Base-by-base conservation (phyloP, 2,329 filamentous ascomycete genomes). In the Lecanoromycetidae sp. region DNA sequence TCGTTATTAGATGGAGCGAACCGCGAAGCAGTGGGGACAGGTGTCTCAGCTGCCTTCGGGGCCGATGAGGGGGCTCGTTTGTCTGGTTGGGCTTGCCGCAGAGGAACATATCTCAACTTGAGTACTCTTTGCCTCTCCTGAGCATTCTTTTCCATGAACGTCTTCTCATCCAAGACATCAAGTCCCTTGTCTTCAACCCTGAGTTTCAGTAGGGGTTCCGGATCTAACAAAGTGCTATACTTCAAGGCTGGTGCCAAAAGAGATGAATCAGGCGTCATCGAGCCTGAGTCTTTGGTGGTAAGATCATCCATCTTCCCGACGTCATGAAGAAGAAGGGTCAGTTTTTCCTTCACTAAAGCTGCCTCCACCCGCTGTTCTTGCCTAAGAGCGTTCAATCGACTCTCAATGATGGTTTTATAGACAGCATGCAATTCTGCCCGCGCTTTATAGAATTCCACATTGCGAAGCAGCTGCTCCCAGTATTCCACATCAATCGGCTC, bases 401-500 rank as follows among this genome's bases (percentile, higher is more conserved):
- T 80, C 48, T 79, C 76, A 52, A 83, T 75, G 52, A 95, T 84
- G 10, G 77, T 77, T 54, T 85, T 79, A 55, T 82, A 88, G 13
- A 95, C 80, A 52, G 77, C 80, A 55, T 79, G 80, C 44, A 98
- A 67, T 62, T 82, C 87, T 2, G 87, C 87, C 62, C 85, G 87
- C 27, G 91, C 87, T 67, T 96, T 96, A 80, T 86, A 95, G 1
- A 94, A 79, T 5, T 84, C 72, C 53, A 98, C 69, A 60, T 82
- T 93, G 55, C 81, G 80, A 52, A 98, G 71, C 13, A 98, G 71
- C 61, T 94, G 86, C 61, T 94, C 87, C 91, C 91, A 98, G 63
- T 96, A 98, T 65, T 98, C 91, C 2, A 84, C 87, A 63, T 98
- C 91, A 55, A 98, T 90, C 8, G 85, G 81, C 60, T 95, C 88